Percentiles rank a stretch among this genome's conserved stretches.
Evolutionary conservation across 2,329 filamentous ascomycete species (phyloP).

Genomic region (Pseudopyrenochaeta lycopersici): DNA sequence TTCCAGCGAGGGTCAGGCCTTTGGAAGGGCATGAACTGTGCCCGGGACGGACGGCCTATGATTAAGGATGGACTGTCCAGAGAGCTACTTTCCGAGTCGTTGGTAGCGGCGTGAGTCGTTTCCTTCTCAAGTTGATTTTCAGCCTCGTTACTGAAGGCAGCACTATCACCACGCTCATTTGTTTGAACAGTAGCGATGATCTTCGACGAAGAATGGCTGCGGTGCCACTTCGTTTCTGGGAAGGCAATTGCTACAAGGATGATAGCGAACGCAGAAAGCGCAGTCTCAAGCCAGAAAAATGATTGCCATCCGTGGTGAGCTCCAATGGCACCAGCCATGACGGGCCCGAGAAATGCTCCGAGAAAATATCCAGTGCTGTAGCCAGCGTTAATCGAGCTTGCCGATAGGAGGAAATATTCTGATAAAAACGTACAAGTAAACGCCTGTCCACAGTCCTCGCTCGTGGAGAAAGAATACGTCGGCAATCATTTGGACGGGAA

Average conservation of each 20-base stretch:
- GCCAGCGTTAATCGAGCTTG: not conserved
- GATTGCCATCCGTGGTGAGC: slow-evolving; percentile 55
- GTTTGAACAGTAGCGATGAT: not conserved
- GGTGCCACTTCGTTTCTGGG: slow-evolving; percentile 55
- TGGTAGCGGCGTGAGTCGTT: slow-evolving; percentile 16
- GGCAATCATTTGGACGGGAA: slow-evolving; percentile 55
- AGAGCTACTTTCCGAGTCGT: slow-evolving; percentile 34
- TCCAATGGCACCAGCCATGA: slow-evolving; percentile 55
- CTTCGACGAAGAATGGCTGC: slow-evolving; percentile 16
- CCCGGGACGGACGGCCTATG: slow-evolving; percentile 49
- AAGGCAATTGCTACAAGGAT: slow-evolving; percentile 52
- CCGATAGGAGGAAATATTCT: slow-evolving; percentile 9
- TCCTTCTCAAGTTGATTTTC: slow-evolving; percentile 40
- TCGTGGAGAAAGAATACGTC: slow-evolving; percentile 58
- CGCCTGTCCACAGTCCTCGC: slow-evolving; percentile 50
- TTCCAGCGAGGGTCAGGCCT: slow-evolving; percentile 52
- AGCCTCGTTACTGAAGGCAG: not conserved
- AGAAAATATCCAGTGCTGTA: slow-evolving; percentile 52
- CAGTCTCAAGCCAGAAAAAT: slow-evolving; percentile 58
- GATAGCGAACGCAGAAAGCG: slow-evolving; percentile 51
- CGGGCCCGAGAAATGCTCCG: slow-evolving; percentile 55
- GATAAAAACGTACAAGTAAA: slow-evolving; percentile 48
- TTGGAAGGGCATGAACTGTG: slow-evolving; percentile 50
- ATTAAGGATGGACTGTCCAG: slow-evolving; percentile 20
- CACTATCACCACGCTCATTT: not conserved